phyloP scores from a whole-genome alignment of 345 rosid genomes.

The Luvunga scandens region DNA sequence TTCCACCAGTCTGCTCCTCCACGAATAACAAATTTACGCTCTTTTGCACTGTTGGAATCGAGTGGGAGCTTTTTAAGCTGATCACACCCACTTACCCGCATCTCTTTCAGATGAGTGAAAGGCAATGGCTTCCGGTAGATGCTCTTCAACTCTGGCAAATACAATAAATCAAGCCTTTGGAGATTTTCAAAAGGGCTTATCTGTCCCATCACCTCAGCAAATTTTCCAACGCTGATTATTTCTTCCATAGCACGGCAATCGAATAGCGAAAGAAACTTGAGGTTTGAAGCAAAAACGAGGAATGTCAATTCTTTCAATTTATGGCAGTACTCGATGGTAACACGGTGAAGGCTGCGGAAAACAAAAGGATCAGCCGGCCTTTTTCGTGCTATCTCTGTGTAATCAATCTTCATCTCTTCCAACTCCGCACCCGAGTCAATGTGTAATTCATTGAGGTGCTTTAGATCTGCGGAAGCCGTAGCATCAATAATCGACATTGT shows the following conservation, averaged over 20 bases:
- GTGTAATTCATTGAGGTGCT: not conserved
- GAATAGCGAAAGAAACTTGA: not conserved
- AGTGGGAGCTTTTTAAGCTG: too few species aligned
- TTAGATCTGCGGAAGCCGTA: not conserved
- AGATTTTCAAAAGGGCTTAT: not conserved
- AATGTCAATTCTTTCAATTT: not conserved
- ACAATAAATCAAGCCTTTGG: not conserved
- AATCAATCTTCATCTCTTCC: not conserved
- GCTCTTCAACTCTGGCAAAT: constrained; percentile 11
- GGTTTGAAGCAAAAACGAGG: not conserved
- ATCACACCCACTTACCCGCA: not conserved
- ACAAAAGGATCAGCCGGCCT: not conserved
- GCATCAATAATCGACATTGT: not conserved
- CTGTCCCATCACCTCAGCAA: too few species aligned
- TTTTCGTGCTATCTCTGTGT: not conserved
- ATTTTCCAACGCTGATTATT: too few species aligned
- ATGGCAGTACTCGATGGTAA: not conserved
- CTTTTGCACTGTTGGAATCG: too few species aligned
- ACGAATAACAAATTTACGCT: too few species aligned
- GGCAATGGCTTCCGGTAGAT: not conserved
- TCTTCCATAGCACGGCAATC: not conserved
- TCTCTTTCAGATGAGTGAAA: not conserved
- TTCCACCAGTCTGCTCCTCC: too few species aligned
- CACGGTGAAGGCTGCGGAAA: not conserved
- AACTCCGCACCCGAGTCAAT: not conserved